Base-by-base conservation (phyloP, 2,329 filamentous ascomycete species). In the Harringtonia aguacate region DNA sequence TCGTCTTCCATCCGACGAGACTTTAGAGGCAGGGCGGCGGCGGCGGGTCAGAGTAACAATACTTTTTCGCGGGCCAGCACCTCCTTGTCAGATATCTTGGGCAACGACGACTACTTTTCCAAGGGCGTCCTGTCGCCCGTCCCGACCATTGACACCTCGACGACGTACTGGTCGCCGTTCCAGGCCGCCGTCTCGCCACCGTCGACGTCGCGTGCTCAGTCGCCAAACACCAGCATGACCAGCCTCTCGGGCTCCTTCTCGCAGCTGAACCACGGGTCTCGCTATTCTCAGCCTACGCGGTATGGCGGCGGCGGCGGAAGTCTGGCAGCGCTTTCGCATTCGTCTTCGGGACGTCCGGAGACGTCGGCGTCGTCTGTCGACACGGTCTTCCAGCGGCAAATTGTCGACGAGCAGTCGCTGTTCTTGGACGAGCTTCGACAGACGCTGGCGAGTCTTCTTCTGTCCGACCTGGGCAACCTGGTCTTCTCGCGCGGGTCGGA, bases 401-500 rank as follows among this genome's bases (percentile, higher is more conserved):
- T 76, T 57, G 63, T 78, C 1, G 69, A 86, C 46, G 83, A 86
- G 36, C 94, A 92, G 64, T 69, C 76, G 4, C 73, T 71, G n/a
- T 95, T 95, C 60, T 66, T 95, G 43, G 70, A 77, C 8, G 82
- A 87, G 27, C 68, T 95, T 27, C 81, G 81, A 53, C 84, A 89
- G 57, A 84, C 81, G 0, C 66, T 97, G 33, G 90, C 83, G 2
- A 89, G 87, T 50, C 69, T 98, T 17, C 66, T 97, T 2, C 66
- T 97, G 22, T 97, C 90, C 40, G 92, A 98, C 58, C 70, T 97
- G 4, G 88, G 89, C 7, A 88, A 82, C 34, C 76, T 86, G 27
- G 82, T 95, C 2, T 92, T 94, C 61, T 79, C 81, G n/a, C 77
- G 77, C 41, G 92, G 92, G 4, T 94, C 88, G 35, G 92, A 98